These are phyloP conservation scores for Syzygium oleosum DNA, from an alignment of 345 rosid genomes.

Conservation along the genomic window DNA sequence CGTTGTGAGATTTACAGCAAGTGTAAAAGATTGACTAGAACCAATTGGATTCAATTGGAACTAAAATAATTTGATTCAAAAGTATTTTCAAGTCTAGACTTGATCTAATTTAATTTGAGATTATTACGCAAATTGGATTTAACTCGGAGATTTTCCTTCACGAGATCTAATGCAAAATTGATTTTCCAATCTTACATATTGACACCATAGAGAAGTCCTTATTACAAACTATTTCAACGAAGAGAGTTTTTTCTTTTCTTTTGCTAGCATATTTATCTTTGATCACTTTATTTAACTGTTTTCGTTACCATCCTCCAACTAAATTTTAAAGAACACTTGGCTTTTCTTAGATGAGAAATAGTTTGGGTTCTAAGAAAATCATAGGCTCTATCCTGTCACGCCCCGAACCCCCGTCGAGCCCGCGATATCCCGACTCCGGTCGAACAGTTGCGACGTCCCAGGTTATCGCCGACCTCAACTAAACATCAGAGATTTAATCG, in stretches of 20 bases:
- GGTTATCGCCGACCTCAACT: too few relatives aligned
- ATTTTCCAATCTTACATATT: constrained; percentile 6
- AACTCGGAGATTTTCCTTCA: neutral
- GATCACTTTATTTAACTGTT: neutral
- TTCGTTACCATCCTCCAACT: neutral
- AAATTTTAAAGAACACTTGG: neutral
- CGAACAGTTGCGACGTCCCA: too few relatives aligned
- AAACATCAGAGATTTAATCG: too few relatives aligned
- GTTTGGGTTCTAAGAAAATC: neutral
- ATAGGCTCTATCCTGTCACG: neutral
- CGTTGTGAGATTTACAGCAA: neutral
- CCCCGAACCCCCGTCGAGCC: too few relatives aligned
- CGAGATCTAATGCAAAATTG: neutral
- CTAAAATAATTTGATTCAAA: too few relatives aligned
- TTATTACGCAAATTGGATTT: neutral
- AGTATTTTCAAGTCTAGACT: neutral
- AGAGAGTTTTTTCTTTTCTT: neutral
- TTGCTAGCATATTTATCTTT: neutral
- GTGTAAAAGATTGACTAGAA: neutral
- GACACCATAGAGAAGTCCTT: neutral
- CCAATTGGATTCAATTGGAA: neutral
- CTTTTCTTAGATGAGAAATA: neutral
- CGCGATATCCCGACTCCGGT: too few relatives aligned
- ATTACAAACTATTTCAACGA: neutral
- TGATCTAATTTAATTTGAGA: neutral